These are phyloP conservation scores for Eucalyptus pauciflora DNA, from an alignment of 345 rosid species.

Conservation along the genomic window DNA sequence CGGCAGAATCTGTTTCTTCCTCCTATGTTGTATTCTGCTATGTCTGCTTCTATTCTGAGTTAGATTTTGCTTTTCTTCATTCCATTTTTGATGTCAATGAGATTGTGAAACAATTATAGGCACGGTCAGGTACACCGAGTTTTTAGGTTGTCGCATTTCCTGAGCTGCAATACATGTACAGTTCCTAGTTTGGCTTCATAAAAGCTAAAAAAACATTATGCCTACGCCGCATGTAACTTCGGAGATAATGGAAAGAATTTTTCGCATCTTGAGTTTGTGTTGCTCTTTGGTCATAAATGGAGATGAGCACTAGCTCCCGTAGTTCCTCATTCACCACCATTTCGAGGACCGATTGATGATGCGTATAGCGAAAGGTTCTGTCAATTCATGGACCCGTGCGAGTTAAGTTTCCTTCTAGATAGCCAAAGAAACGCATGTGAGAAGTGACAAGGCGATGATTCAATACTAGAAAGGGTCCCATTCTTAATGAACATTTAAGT, in stretches of 20 bases:
- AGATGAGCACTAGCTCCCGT: neutral
- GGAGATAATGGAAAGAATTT: neutral
- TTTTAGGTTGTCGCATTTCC: neutral
- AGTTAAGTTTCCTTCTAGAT: neutral
- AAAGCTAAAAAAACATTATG: neutral
- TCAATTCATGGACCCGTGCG: neutral
- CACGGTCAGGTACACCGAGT: neutral
- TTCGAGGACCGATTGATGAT: neutral
- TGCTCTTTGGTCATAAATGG: neutral
- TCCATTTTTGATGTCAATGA: neutral
- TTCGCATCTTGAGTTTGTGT: neutral
- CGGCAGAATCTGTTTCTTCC: slow-evolving; percentile 65
- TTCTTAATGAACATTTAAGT: neutral
- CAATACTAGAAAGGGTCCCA: neutral
- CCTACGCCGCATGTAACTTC: neutral
- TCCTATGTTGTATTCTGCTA: slow-evolving; percentile 47
- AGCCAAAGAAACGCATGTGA: neutral
- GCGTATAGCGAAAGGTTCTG: neutral
- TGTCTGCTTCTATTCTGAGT: slow-evolving; percentile 69
- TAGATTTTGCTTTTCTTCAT: neutral
- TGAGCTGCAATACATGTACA: neutral
- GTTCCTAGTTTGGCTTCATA: neutral
- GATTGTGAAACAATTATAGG: neutral
- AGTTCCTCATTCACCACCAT: neutral
- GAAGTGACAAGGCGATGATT: neutral